Evolutionary conservation across 352 stramenopile genomes (phyloP), one percentile per base, ranked within the genome.

Genomic region (Pythium guiyangense): DNA sequence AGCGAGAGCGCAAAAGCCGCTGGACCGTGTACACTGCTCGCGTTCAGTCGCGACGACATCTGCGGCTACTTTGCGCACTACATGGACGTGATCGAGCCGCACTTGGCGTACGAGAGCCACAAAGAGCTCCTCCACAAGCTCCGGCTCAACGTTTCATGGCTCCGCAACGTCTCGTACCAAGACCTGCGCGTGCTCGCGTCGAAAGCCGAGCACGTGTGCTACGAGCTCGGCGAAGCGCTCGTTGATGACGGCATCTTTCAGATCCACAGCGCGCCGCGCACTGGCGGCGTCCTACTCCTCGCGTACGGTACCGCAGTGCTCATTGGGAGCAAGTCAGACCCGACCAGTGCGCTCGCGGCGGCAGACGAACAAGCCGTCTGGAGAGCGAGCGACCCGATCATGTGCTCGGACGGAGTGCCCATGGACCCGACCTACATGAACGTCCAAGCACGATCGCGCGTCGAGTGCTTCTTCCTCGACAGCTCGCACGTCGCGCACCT

Each of bases 401-500:
- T 74, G 6, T 57, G 51, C 26, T 72, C 59, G 1, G 55, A 51
- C 2, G 51, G 39, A 11, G 61, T 58, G 31, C 54, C 59, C 3
- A 60, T 70, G 8, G 55, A 66, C 3, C 37, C 62, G 20, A 40
- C 6, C 25, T 71, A 71, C 22, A 26, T 62, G n/a, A 66, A 72
- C 44, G 43, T 77, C 34, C 62, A 77, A 57, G 79, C 79, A 11
- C 54, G 65, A 2, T 74, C 70, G 12, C 64, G 60, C 10, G 74
- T 83, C 15, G 74, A 85, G 47, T 89, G 79, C 27, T 87, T 79
- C 52, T 86, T 75, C 55, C 60, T 89, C 17, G 76, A 84, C 25
- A 49, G 54, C 0, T 47, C 5, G 3, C 63, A 79, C 66, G 45
- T 84, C 49, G 55, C 51, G 6, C 55, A 67, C 31, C 31, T 52